Evolutionary conservation across 345 rosid species (phyloP).

Genomic region (Sonneratia alba): DNA sequence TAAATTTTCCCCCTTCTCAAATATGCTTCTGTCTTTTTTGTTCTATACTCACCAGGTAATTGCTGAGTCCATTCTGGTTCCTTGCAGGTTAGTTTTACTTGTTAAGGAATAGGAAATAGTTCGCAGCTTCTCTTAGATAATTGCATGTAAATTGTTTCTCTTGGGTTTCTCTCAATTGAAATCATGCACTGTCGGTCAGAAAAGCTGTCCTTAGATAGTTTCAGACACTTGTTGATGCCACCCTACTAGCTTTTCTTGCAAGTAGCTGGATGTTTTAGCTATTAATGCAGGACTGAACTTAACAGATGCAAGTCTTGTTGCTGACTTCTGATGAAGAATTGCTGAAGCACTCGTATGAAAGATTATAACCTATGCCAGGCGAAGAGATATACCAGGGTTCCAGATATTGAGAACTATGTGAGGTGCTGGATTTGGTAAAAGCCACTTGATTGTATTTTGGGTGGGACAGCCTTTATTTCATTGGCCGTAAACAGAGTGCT

Average conservation of each 20-base stretch:
- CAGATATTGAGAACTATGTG: background rate
- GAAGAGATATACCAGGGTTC: background rate
- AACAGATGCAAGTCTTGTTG: background rate
- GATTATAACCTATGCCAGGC: background rate
- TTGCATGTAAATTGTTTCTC: background rate
- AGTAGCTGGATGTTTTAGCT: background rate
- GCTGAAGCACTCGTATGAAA: background rate
- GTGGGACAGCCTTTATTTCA: background rate
- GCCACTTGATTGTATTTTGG: background rate
- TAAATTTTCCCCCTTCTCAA: background rate
- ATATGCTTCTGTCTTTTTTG: background rate
- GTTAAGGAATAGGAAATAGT: background rate
- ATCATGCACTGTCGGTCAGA: background rate
- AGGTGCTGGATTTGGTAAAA: background rate
- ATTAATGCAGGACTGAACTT: background rate
- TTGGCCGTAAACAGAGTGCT: background rate
- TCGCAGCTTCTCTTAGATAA: background rate
- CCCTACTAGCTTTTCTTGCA: background rate
- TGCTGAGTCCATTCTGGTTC: background rate
- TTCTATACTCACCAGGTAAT: background rate
- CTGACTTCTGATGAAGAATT: background rate
- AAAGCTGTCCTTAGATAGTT: background rate
- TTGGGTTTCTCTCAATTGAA: background rate
- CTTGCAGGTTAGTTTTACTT: background rate
- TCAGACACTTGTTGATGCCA: background rate